Base-by-base conservation (phyloP, 2,329 filamentous ascomycete species). In the Pseudogymnoascus sp. region DNA sequence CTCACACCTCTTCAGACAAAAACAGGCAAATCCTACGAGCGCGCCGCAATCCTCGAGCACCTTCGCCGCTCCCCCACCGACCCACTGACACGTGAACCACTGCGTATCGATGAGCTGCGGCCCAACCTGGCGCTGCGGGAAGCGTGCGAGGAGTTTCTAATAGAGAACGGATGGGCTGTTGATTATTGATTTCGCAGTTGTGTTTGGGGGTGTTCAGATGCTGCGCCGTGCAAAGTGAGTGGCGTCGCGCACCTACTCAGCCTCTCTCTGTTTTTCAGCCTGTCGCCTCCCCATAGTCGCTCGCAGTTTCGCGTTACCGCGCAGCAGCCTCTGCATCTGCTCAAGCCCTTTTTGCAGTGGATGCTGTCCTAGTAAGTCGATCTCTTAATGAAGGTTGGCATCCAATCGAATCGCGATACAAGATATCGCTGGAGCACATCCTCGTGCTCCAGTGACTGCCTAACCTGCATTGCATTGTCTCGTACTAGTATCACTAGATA, bases 11-110 rank as follows among this genome's bases (percentile, higher is more conserved):
- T 10, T 23, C 72, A 77, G 85, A 92, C 89, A 1, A 91, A 88
- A 68, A 92, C 88, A 1, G 94, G 94, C 10, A 89, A 92, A 64
- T 94, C 88, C 1, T 99, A 96, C 71, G 94, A 97, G 71, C 82
- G 92, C 39, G 80, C 89, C 0, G 89, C 89, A 13, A 87, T 99
- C 62, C 79, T 91, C 69, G 90, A 95, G 72, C 91, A 96, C 70
- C 78, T 99, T 23, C 86, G 88, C 67, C 79, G 88, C 19, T 83
- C 83, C 33, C 79, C 79, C 0, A 88, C 82, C 12, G 94, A 99
- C 71, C 94, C 94, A 0, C 72, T 97, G 34, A 96, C 92, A 0
- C 79, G 92, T 39, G 86, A 91, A 63, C 83, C 87, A 0, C 78
- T 96, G 56, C 74, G 74, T 0, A 77, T 83, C 0, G 75, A 78